phyloP scores from a whole-genome alignment of 1,284 basidiomycete genomes.

The Puccinia coronata region DNA sequence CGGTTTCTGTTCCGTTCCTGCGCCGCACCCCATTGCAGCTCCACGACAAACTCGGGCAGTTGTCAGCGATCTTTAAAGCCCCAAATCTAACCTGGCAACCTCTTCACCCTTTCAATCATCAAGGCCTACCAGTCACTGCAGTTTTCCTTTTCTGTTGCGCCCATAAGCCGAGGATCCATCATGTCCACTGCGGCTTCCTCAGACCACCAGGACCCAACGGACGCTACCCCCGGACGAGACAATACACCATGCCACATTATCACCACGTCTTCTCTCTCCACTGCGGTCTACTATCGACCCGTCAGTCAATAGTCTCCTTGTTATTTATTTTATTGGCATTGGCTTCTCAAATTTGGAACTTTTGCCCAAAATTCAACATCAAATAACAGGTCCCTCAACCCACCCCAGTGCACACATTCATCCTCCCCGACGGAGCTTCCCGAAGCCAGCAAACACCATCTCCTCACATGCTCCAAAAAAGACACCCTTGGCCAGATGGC shows the following conservation, averaged over 20 bases:
- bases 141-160: neutral
- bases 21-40: neutral
- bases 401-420: slow-evolving; percentile 6
- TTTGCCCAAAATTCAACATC: neutral
- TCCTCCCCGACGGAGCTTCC: neutral
- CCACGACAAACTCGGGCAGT: neutral
- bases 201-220: neutral
- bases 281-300: neutral
- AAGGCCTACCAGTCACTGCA: neutral
- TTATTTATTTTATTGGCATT: neutral
- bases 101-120: neutral
- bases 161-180: neutral
- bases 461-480: neutral
- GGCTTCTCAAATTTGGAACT: neutral
- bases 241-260: neutral
- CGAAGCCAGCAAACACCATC: slow-evolving; percentile 1
- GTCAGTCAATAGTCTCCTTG: neutral
- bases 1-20: neutral
- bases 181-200: neutral
- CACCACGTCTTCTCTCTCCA: neutral
- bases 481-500: slow-evolving; percentile 4
- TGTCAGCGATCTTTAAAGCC: neutral
- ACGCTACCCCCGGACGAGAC: neutral
- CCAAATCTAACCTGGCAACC: neutral
- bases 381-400: slow-evolving; percentile 1